Evolutionary conservation across 2,329 filamentous ascomycete species (phyloP).

Genomic region (Arachnomyces sp.): DNA sequence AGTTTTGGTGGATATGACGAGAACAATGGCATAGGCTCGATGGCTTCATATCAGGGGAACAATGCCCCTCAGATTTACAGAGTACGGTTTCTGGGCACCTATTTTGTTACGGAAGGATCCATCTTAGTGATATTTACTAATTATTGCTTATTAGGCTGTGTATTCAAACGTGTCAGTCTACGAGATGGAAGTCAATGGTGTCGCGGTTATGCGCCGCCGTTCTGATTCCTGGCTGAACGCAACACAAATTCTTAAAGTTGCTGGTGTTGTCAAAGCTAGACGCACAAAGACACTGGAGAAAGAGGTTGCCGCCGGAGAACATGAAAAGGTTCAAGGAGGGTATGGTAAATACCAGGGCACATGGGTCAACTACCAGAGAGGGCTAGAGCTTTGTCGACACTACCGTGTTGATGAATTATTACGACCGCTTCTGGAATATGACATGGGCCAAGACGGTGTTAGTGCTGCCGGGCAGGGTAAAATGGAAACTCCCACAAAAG

Average conservation of each 20-base stretch:
- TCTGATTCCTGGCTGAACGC: constrained; percentile 96
- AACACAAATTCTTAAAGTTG: constrained; percentile 95
- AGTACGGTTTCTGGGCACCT: constrained; percentile 21
- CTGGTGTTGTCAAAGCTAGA: constrained; percentile 94
- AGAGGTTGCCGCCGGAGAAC: constrained; percentile 90
- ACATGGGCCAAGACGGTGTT: constrained; percentile 47
- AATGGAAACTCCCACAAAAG: constrained; percentile 93
- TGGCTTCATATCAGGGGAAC: constrained; percentile 30
- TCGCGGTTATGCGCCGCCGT: constrained; percentile 92
- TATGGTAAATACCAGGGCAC: constrained; percentile 99
- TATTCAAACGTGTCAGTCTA: constrained; percentile 75
- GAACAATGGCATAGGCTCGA: constrained; percentile 32
- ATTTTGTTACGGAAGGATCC: constrained; percentile 9
- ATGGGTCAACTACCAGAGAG: constrained; percentile 92
- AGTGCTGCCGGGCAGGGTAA: constrained; percentile 63
- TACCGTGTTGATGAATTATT: constrained; percentile 50
- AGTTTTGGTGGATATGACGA: constrained; percentile 35
- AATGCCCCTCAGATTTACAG: constrained; percentile 43
- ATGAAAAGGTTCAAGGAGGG: constrained; percentile 96
- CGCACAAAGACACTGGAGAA: constrained; percentile 97
- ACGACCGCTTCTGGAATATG: constrained; percentile 43
- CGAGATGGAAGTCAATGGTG: constrained; percentile 91
- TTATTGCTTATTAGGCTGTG: constrained; percentile 7
- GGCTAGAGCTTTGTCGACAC: constrained; percentile 80
- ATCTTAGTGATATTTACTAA: background rate